phyloP scores from a whole-genome alignment of 805 yeast genomes.

The Lipomyces orientalis region DNA sequence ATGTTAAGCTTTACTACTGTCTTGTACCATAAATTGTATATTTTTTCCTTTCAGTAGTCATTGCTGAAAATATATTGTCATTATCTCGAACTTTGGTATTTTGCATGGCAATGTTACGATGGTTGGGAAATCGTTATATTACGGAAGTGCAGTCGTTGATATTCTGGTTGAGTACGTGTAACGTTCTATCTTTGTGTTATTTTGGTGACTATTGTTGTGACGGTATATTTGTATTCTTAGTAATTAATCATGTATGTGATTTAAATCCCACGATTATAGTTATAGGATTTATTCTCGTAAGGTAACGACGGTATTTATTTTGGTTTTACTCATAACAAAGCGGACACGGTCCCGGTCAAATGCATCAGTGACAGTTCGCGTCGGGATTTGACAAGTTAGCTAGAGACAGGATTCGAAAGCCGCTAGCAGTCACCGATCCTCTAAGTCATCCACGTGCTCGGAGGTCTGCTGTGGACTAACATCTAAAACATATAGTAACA shows the following conservation, averaged over 20 bases:
- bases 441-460: no score
- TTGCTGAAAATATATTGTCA: background rate
- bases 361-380: background rate
- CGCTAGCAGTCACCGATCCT: no score
- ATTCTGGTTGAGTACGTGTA: background rate
- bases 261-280: background rate
- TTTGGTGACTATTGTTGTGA: background rate
- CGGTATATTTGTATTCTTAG: background rate
- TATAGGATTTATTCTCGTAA: background rate
- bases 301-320: background rate
- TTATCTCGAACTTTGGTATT: background rate
- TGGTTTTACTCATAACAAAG: background rate
- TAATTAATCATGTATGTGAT: background rate
- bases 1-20: background rate
- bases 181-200: background rate
- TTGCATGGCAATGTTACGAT: background rate
- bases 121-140: background rate
- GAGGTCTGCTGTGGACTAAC: no score
- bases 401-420: no score
- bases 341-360: background rate
- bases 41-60: background rate
- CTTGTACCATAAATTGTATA: background rate
- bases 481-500: no score
- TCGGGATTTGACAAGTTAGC: no score
- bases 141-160: background rate